A percentile compares a stretch with the other conserved stretches of the same genome.
Conservation (phyloP, 2,329 filamentous ascomycete genomes). For the Cercospora berteroae region DNA sequence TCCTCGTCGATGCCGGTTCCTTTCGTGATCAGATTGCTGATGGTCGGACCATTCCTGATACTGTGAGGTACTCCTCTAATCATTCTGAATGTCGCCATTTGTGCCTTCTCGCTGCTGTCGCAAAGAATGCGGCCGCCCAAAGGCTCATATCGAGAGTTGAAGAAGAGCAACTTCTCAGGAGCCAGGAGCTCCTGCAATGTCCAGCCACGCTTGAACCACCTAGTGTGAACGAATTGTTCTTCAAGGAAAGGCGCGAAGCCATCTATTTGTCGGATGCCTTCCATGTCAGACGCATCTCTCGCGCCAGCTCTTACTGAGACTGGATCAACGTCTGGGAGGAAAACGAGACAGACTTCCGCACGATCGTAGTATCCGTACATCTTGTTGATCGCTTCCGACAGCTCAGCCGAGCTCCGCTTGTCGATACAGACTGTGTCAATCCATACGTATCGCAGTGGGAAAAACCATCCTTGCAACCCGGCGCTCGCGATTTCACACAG, state of each 20-base stretch:
- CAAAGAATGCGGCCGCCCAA: not conserved
- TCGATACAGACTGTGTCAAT: conserved; percentile 29
- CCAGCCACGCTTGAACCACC: conserved; percentile 25
- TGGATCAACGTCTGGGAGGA: conserved; percentile 16
- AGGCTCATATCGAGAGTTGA: not conserved
- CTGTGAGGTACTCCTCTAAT: not conserved
- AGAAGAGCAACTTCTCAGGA: conserved; percentile 13
- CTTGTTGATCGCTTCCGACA: conserved; percentile 25
- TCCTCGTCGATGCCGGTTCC: conserved; percentile 11
- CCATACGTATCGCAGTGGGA: conserved; percentile 13
- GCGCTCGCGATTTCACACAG: not conserved
- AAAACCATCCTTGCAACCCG: not conserved
- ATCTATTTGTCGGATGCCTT: not conserved
- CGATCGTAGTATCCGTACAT: conserved; percentile 27
- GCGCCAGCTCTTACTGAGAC: not conserved
- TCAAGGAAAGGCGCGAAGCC: not conserved
- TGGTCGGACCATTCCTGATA: conserved; percentile 2
- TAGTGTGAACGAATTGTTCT: not conserved
- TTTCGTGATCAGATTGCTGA: conserved; percentile 9
- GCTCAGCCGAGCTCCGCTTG: conserved; percentile 22
- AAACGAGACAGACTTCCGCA: conserved; percentile 23
- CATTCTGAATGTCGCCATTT: not conserved
- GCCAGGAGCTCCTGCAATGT: conserved; percentile 22
- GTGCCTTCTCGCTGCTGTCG: not conserved
- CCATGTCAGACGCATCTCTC: not conserved